phyloP scores from a whole-genome alignment of 371 early-diverging fungal species.

The Mucor plumbeus region DNA sequence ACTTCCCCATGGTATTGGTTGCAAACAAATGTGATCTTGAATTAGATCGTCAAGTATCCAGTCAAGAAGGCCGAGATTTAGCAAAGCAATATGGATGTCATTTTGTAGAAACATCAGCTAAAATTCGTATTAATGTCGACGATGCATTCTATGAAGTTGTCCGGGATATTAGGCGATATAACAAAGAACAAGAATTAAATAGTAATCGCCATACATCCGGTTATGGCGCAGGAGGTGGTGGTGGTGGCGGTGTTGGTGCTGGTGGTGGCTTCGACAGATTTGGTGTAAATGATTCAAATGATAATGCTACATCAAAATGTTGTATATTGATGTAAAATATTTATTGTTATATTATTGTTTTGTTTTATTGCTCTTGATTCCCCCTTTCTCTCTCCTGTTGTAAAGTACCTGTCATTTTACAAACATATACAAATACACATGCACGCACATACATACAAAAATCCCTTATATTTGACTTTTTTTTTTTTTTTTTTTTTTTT shows the following conservation, averaged over 20 bases:
- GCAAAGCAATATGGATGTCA: constrained; percentile 36
- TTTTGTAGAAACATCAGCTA: constrained; percentile 89
- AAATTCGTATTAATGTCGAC: constrained; percentile 87
- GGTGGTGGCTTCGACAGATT: constrained; percentile 1
- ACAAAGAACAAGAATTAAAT: constrained; percentile 34
- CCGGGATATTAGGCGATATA: constrained; percentile 61
- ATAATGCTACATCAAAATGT: constrained; percentile 19
- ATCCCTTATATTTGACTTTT: too few species aligned
- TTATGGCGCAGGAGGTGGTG: neutral
- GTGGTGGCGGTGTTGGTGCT: neutral
- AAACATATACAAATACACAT: neutral
- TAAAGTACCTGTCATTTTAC: neutral
- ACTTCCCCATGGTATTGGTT: constrained; percentile 88
- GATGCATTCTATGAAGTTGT: constrained; percentile 91
- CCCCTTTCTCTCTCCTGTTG: neutral
- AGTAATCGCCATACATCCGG: neutral
- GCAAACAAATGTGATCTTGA: constrained; percentile 96
- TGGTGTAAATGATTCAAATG: constrained; percentile 7
- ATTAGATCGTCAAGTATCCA: constrained; percentile 66
- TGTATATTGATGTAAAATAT: constrained; percentile 22
- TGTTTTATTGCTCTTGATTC: neutral
- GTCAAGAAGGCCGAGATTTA: constrained; percentile 35
- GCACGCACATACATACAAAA: neutral
- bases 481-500: too few species aligned
- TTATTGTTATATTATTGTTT: neutral